Evolutionary conservation across 2,329 filamentous ascomycete species (phyloP).

Genomic region (Zasmidium cellare): DNA sequence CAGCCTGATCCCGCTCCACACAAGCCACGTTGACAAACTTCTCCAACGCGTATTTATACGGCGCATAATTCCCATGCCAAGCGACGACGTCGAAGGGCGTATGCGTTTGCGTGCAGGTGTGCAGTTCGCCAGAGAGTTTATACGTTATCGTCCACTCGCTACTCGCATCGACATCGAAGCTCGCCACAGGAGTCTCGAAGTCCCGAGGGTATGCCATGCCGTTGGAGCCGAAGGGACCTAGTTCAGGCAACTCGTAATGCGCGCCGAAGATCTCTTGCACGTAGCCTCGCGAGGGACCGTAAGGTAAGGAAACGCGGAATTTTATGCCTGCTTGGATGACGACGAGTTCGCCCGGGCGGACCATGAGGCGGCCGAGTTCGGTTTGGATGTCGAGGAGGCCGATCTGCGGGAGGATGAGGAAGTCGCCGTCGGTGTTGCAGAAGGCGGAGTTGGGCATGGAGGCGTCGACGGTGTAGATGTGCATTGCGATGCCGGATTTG

Average conservation of each 20-base stretch:
- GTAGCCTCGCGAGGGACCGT: slow-evolving; percentile 62
- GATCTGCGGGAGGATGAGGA: slow-evolving; percentile 63
- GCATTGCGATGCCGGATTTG: slow-evolving; percentile 22
- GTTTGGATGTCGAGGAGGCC: slow-evolving; percentile 66
- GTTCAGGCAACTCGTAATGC: slow-evolving; percentile 63
- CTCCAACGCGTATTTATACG: slow-evolving; percentile 57
- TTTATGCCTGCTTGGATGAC: slow-evolving; percentile 65
- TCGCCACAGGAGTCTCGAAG: slow-evolving; percentile 61
- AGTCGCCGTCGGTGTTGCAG: slow-evolving; percentile 75
- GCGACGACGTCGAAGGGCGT: slow-evolving; percentile 69
- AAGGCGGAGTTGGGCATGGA: slow-evolving; percentile 55
- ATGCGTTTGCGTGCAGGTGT: slow-evolving; percentile 60
- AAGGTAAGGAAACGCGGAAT: slow-evolving; percentile 58
- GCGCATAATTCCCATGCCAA: slow-evolving; percentile 66
- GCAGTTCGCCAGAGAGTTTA: slow-evolving; percentile 62
- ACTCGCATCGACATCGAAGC: slow-evolving; percentile 53
- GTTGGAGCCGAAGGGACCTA: slow-evolving; percentile 65
- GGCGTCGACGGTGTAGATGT: slow-evolving; percentile 22
- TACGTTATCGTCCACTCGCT: slow-evolving; percentile 56
- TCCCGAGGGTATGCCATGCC: slow-evolving; percentile 64
- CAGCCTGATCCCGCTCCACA: slow-evolving; percentile 61
- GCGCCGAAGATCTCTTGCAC: slow-evolving; percentile 66
- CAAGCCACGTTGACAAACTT: slow-evolving; percentile 58
- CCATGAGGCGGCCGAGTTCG: slow-evolving; percentile 62
- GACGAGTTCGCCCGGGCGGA: slow-evolving; percentile 64